Evolutionary conservation across 805 yeast species (phyloP), one percentile per base, ranked within the genome.

Genomic region (Yamadazyma paraphyllophila): DNA sequence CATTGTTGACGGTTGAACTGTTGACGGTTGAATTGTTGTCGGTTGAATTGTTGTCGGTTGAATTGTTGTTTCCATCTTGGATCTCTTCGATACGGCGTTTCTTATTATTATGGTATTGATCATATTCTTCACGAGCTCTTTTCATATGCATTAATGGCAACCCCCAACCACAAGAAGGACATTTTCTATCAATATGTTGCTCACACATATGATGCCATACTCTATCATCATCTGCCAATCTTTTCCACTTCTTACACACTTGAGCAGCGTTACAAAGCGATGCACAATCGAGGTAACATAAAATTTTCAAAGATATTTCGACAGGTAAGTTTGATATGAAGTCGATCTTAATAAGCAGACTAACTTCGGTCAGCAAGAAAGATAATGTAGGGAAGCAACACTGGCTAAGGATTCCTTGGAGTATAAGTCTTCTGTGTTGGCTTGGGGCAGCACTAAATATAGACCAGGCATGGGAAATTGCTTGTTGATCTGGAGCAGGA

Each of bases 141-240:
- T 84, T 86, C 82, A 90, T 88, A 58, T 90, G 96, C 81, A 94
- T 79, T 48, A 94, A 69, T 2, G 99, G 99, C 52, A 94, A 74
- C 4, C 99, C 99, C 99, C 99, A 94, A 12, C 99, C 99, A 69
- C 99, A 94, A 60, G 88, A 88, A 33, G 97, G 96, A 69, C 99
- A 94, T 65, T 94, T 94, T 49, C 96, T 77, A 67, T 94, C 99
- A 45, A 94, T 94, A 65, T 94, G 99, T 67, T 94, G 99, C 62
- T 90, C 96, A 61, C 99, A 94, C 90, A 94, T 85, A 54, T 92
- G 91, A 62, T 92, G 94, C 99, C 99, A 94, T 2, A 94, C 97
- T 41, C 95, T 70, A 60, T 94, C 98, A 61, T 92, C 97, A 64
- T 94, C 97, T 1, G 99, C 98, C 47, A 94, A 70, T 46, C 71